Evolutionary conservation across 73 alveolate genomes (phyloP).

Genomic region (Stentor roeselii): DNA sequence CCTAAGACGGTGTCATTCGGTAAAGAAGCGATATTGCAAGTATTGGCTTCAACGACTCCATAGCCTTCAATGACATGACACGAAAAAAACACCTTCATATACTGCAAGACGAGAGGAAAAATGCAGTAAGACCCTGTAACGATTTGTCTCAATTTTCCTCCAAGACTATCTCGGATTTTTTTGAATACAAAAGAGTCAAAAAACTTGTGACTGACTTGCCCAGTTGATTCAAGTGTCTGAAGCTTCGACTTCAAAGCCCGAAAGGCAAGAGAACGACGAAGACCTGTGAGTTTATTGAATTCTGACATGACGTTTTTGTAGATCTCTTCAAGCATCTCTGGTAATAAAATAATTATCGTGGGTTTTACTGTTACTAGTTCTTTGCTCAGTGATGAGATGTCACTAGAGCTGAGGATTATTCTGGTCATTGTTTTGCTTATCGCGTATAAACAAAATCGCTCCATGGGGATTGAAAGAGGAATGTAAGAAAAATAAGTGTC

Average conservation of each 20-base stretch:
- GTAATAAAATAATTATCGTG: slow-evolving; percentile 86
- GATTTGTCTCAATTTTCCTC: slow-evolving; percentile 83
- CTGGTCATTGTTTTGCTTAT: slow-evolving; percentile 51
- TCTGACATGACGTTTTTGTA: slow-evolving; percentile 41
- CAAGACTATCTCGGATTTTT: slow-evolving; percentile 65
- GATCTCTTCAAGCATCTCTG: slow-evolving; percentile 80
- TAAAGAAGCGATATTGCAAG: not conserved
- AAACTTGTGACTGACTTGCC: not conserved
- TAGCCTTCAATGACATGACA: not conserved
- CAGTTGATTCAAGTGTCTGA: not conserved
- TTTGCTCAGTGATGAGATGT: slow-evolving; percentile 64
- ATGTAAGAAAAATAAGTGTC: slow-evolving; percentile 53
- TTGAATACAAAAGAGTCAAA: slow-evolving; percentile 56
- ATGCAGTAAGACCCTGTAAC: slow-evolving; percentile 91
- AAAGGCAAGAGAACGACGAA: not conserved
- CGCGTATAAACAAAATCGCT: slow-evolving; percentile 57
- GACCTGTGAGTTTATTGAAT: slow-evolving; percentile 2
- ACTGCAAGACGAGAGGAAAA: slow-evolving; percentile 65
- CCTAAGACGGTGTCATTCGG: not conserved
- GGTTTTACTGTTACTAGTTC: slow-evolving; percentile 86
- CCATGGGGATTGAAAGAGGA: slow-evolving; percentile 89
- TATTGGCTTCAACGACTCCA: not conserved
- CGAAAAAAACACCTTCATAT: not conserved
- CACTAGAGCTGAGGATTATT: slow-evolving; percentile 84
- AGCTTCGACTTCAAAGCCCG: not conserved